Evolutionary conservation across 176 grass and related monocot genomes (phyloP).

Genomic region (Zoysia japonica): DNA sequence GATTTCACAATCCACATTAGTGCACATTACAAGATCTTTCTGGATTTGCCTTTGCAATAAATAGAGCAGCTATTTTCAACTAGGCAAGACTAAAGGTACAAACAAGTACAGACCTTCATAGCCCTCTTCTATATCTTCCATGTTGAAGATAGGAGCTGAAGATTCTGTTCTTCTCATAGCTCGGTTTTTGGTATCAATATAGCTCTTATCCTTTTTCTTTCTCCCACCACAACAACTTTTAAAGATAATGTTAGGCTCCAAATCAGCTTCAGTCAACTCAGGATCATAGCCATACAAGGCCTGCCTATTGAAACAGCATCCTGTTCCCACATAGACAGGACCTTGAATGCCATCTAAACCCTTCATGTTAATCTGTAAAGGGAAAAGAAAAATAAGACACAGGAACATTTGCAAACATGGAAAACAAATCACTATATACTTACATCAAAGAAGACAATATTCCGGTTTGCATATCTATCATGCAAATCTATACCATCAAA

Average conservation of each 20-base stretch:
- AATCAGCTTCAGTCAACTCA: slow-evolving; percentile 72
- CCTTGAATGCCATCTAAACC: slow-evolving; percentile 97
- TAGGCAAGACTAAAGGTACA: slow-evolving; percentile 6
- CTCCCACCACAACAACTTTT: slow-evolving; percentile 79
- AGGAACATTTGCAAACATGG: neutral
- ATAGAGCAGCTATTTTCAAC: neutral
- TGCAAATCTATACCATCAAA: slow-evolving; percentile 90
- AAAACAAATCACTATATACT: slow-evolving; percentile 19
- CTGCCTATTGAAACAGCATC: slow-evolving; percentile 91
- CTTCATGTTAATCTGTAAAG: slow-evolving; percentile 89
- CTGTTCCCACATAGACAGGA: slow-evolving; percentile 85
- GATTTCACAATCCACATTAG: slow-evolving; percentile 14
- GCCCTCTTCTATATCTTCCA: slow-evolving; percentile 84
- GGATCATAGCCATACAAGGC: slow-evolving; percentile 92
- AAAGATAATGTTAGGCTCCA: slow-evolving; percentile 79
- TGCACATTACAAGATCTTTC: neutral
- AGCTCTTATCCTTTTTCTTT: slow-evolving; percentile 72
- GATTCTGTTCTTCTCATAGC: slow-evolving; percentile 76
- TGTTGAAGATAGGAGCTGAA: slow-evolving; percentile 78
- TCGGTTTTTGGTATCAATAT: slow-evolving; percentile 65
- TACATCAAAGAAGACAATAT: slow-evolving; percentile 99
- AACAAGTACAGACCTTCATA: slow-evolving; percentile 53
- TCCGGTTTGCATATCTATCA: slow-evolving; percentile 97
- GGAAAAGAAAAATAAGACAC: slow-evolving; percentile 8
- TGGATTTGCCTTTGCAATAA: neutral